Evolutionary conservation across 148 eudicot genomes (phyloP).

Genomic region (Mesembryanthemum crystallinum): DNA sequence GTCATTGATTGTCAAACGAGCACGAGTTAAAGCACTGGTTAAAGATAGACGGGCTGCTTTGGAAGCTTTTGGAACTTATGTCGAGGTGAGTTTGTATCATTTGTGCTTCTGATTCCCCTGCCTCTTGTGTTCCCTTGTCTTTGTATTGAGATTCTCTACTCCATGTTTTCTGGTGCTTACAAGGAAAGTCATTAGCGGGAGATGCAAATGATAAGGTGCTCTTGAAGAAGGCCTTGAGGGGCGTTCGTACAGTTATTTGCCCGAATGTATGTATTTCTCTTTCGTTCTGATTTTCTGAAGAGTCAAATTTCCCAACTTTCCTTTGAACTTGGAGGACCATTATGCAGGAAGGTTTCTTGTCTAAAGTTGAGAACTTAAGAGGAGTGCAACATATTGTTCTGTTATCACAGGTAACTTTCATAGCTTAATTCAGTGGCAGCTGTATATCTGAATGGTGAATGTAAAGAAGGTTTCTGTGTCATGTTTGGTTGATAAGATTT

Average conservation of each 20-base stretch:
- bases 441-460: background rate
- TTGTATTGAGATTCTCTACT: background rate
- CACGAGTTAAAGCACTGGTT: slow-evolving; percentile 78
- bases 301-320: background rate
- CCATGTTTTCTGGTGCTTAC: background rate
- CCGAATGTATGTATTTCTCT: slow-evolving; percentile 54
- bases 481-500: slow-evolving; percentile 46
- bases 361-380: slow-evolving; percentile 53
- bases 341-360: slow-evolving; percentile 72
- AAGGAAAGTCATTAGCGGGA: slow-evolving; percentile 65
- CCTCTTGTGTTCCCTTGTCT: background rate
- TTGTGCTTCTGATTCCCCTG: background rate
- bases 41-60: slow-evolving; percentile 81
- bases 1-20: slow-evolving; percentile 75
- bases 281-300: background rate
- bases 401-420: slow-evolving; percentile 69
- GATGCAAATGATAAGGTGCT: slow-evolving; percentile 51
- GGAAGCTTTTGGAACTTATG: slow-evolving; percentile 92
- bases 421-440: slow-evolving; percentile 2
- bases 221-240: slow-evolving; percentile 68
- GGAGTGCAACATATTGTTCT: slow-evolving; percentile 74
- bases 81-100: slow-evolving; percentile 55
- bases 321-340: background rate
- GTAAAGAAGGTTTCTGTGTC: background rate
- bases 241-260: slow-evolving; percentile 77